Evolutionary conservation across 2,329 filamentous ascomycete species (phyloP).

Genomic region (Juglanconis oblonga): DNA sequence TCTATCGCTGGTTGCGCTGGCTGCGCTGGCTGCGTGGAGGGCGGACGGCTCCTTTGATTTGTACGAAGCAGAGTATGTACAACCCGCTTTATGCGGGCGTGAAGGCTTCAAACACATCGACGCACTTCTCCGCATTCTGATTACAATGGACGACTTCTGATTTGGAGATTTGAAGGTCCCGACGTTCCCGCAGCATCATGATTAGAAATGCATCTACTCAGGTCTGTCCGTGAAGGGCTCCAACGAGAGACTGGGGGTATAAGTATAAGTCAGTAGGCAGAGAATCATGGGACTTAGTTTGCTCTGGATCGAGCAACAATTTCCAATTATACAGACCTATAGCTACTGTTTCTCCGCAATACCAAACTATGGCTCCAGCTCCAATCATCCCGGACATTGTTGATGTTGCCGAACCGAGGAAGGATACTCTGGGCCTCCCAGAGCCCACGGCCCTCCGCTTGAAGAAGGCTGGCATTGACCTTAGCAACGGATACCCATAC

Average conservation of each 20-base stretch:
- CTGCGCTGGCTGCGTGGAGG: slow-evolving; percentile 5
- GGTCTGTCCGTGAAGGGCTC: neutral
- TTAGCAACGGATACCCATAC: slow-evolving; percentile 70
- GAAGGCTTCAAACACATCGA: slow-evolving; percentile 1
- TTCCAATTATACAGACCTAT: neutral
- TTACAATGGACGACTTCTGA: neutral
- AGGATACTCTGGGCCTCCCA: slow-evolving; percentile 63
- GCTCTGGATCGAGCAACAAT: neutral
- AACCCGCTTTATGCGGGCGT: neutral
- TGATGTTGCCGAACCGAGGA: slow-evolving; percentile 60
- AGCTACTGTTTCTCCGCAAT: neutral
- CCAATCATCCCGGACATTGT: slow-evolving; percentile 61
- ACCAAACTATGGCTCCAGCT: slow-evolving; percentile 44
- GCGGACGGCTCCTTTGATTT: slow-evolving; percentile 11
- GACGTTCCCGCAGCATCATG: neutral
- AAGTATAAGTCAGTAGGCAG: neutral
- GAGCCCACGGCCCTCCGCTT: slow-evolving; percentile 54
- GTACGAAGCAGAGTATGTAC: neutral
- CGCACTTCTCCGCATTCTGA: slow-evolving; percentile 9
- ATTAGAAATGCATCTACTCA: slow-evolving; percentile 15
- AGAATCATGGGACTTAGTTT: neutral
- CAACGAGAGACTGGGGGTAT: neutral
- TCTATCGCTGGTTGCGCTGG: neutral
- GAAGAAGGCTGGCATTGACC: slow-evolving; percentile 66
- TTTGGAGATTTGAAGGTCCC: slow-evolving; percentile 8